Conservation (phyloP, 495 filamentous ascomycete species). For the Penicillium malachiteum region DNA sequence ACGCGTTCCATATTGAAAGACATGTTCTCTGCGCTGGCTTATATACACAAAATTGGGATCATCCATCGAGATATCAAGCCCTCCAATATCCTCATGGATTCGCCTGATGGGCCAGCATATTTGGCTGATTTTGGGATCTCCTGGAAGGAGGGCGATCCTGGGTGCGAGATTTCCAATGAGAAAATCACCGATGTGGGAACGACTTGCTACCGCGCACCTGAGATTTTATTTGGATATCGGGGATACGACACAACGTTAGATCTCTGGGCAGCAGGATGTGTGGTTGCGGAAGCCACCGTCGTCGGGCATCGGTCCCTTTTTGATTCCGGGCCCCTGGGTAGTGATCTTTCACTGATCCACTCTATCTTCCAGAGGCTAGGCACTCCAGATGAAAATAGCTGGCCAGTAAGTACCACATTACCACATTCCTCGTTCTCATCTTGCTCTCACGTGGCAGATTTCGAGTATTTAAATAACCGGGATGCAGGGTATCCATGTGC, state of each 20-base stretch:
- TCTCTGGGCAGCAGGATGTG: conserved; percentile 86
- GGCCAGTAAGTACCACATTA: conserved; percentile 60
- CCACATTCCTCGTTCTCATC: background rate
- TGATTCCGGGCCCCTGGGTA: conserved; percentile 82
- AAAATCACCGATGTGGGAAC: conserved; percentile 96
- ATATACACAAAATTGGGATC: conserved; percentile 71
- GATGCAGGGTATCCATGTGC: conserved; percentile 48
- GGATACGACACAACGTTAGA: conserved; percentile 71
- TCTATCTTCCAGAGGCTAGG: conserved; percentile 89
- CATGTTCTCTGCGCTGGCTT: conserved; percentile 68
- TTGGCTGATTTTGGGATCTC: conserved; percentile 92
- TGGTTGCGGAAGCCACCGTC: conserved; percentile 65
- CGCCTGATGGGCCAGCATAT: conserved; percentile 65
- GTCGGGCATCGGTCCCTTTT: conserved; percentile 62
- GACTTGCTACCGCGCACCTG: conserved; percentile 84
- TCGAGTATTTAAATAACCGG: conserved; percentile 4
- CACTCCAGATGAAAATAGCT: conserved; percentile 71
- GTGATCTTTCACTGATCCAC: conserved; percentile 83
- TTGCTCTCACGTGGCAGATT: background rate
- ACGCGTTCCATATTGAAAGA: conserved; percentile 55
- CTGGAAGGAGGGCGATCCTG: conserved; percentile 64
- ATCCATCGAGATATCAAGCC: conserved; percentile 96
- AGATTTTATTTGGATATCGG: conserved; percentile 82
- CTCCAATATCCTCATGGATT: conserved; percentile 76
- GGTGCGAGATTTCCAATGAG: conserved; percentile 58